phyloP scores from a whole-genome alignment of 2,329 filamentous ascomycete species.

The Cladosporium sp. region DNA sequence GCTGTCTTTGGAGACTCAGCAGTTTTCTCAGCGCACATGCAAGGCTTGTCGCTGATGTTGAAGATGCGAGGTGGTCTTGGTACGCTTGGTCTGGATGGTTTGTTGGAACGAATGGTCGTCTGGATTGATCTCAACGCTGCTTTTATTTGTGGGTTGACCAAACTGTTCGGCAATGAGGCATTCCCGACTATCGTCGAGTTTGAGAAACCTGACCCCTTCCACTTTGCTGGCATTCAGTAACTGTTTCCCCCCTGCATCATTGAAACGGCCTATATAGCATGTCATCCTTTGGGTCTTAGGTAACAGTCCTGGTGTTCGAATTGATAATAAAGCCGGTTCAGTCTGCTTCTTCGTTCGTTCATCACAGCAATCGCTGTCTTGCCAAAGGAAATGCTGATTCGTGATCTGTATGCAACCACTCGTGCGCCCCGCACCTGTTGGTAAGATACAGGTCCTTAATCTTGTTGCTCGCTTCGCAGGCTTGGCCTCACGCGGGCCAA shows the following conservation, averaged over 20 bases:
- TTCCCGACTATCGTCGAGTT: constrained; percentile 21
- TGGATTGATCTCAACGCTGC: constrained; percentile 40
- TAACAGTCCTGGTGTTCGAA: background rate
- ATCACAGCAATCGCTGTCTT: no score
- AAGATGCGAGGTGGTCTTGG: constrained; percentile 40
- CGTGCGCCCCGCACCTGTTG: no score
- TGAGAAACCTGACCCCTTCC: constrained; percentile 22
- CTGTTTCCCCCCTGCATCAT: no score
- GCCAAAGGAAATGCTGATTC: no score
- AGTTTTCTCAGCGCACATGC: constrained; percentile 44
- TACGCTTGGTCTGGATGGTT: constrained; percentile 39
- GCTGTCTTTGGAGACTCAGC: constrained; percentile 42
- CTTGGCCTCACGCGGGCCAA: background rate
- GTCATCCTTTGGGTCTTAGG: background rate
- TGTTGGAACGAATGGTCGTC: constrained; percentile 43
- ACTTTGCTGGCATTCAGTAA: constrained; percentile 21
- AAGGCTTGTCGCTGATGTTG: constrained; percentile 38
- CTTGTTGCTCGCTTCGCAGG: background rate
- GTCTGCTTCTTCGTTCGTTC: no score
- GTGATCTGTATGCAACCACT: no score
- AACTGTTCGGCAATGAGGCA: constrained; percentile 17
- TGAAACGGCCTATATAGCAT: background rate
- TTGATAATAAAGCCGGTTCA: no score
- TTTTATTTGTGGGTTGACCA: constrained; percentile 17
- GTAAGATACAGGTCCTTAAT: background rate